Conservation (phyloP, 78 protist species). For the Bodo saltans region DNA sequence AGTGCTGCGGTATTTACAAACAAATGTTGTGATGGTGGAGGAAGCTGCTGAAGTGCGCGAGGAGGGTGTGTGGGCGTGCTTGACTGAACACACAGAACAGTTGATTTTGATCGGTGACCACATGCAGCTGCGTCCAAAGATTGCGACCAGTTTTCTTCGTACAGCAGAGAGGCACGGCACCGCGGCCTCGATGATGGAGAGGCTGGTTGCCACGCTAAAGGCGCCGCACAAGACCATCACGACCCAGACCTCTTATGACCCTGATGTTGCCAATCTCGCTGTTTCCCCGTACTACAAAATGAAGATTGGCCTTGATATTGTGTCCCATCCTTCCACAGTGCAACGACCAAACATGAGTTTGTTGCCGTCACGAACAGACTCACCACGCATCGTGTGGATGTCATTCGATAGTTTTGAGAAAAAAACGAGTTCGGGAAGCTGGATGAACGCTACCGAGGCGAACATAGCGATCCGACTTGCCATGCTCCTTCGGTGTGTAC, state of each 20-base stretch:
- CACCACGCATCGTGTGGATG: background rate
- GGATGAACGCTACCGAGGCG: background rate
- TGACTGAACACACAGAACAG: slow-evolving; percentile 42
- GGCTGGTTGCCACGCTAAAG: background rate
- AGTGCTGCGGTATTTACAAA: background rate
- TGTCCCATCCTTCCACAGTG: background rate
- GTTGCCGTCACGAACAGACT: background rate
- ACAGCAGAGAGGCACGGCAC: slow-evolving; percentile 8
- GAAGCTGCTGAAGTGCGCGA: slow-evolving; percentile 75
- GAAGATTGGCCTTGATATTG: no score
- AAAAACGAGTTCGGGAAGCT: background rate
- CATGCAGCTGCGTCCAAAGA: slow-evolving; percentile 73
- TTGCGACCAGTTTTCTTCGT: background rate
- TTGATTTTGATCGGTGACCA: slow-evolving; percentile 85
- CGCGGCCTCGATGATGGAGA: slow-evolving; percentile 51
- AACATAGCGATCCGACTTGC: background rate
- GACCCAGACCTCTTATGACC: slow-evolving; percentile 35
- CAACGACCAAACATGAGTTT: background rate
- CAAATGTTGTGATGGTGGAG: slow-evolving; percentile 39
- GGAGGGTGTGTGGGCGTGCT: slow-evolving; percentile 42
- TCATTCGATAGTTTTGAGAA: background rate
- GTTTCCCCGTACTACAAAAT: background rate
- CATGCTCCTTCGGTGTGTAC: background rate
- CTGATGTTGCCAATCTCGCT: background rate
- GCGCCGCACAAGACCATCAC: slow-evolving; percentile 22